Conservation (phyloP, 140 eudicot species). For the Senecio squalidus region DNA sequence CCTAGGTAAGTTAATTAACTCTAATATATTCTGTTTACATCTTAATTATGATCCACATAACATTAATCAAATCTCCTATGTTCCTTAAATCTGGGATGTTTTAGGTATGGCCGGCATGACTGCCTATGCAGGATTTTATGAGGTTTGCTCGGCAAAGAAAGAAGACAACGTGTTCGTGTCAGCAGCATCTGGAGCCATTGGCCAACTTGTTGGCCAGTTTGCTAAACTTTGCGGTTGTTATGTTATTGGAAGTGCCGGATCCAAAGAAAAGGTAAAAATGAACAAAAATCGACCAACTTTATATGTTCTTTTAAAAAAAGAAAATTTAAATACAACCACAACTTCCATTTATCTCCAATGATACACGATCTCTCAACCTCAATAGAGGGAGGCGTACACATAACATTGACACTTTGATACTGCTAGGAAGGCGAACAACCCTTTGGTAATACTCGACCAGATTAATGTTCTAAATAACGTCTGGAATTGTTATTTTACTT, state of each 20-base stretch:
- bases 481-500: background rate
- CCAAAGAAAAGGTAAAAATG: slow-evolving; percentile 25
- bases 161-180: slow-evolving; percentile 55
- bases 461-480: too few species aligned
- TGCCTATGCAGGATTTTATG: slow-evolving; percentile 57
- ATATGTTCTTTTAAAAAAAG: background rate
- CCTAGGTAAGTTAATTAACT: slow-evolving; percentile 1
- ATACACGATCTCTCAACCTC: too few species aligned
- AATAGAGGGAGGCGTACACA: too few species aligned
- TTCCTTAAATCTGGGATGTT: background rate
- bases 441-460: too few species aligned
- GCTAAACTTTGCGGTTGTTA: slow-evolving; percentile 48
- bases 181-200: slow-evolving; percentile 84
- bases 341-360: too few species aligned
- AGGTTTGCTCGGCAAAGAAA: slow-evolving; percentile 50
- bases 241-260: slow-evolving; percentile 36
- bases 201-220: slow-evolving; percentile 81
- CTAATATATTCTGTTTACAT: background rate
- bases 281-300: background rate
- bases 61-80: background rate
- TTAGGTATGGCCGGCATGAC: slow-evolving; percentile 65
- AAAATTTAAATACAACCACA: too few species aligned
- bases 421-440: too few species aligned
- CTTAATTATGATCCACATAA: background rate
- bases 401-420: too few species aligned